These are phyloP conservation scores for Candida schatavii DNA, from an alignment of 805 yeast species.

Conservation along the genomic window DNA sequence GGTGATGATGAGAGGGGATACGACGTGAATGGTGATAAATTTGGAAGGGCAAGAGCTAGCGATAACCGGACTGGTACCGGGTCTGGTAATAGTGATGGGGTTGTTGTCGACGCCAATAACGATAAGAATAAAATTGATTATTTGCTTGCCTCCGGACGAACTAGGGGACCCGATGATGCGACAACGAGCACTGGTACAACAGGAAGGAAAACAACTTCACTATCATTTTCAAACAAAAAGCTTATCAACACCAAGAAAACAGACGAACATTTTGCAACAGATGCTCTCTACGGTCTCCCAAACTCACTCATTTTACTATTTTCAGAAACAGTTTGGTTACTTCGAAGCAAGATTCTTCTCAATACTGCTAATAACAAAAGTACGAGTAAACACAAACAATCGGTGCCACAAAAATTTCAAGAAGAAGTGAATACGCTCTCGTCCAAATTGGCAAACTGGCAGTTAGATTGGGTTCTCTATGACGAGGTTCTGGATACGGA, in stretches of 20 bases:
- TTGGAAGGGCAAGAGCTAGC: conserved; percentile 11
- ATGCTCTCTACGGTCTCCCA: conserved; percentile 81
- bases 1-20: conserved; percentile 31
- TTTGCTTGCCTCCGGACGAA: conserved; percentile 10
- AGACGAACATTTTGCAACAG: conserved; percentile 65
- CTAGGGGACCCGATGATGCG: conserved; percentile 8
- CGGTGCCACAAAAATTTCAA: conserved; percentile 23
- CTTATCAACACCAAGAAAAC: conserved; percentile 46
- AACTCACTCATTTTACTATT: conserved; percentile 72
- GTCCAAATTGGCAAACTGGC: conserved; percentile 59
- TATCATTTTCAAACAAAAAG: conserved; percentile 40
- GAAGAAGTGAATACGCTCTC: conserved; percentile 31
- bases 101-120: conserved; percentile 9
- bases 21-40: conserved; percentile 36
- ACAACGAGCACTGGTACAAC: not conserved
- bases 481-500: no score
- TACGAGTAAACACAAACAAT: conserved; percentile 25
- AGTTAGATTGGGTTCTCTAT: conserved; percentile 66
- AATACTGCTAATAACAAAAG: conserved; percentile 21
- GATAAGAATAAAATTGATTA: conserved; percentile 19
- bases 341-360: conserved; percentile 59
- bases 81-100: no score
- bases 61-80: no score
- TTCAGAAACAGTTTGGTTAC: conserved; percentile 65
- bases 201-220: conserved; percentile 24